Conservation (phyloP, 352 stramenopile species). For the Blastocystis sp. region DNA sequence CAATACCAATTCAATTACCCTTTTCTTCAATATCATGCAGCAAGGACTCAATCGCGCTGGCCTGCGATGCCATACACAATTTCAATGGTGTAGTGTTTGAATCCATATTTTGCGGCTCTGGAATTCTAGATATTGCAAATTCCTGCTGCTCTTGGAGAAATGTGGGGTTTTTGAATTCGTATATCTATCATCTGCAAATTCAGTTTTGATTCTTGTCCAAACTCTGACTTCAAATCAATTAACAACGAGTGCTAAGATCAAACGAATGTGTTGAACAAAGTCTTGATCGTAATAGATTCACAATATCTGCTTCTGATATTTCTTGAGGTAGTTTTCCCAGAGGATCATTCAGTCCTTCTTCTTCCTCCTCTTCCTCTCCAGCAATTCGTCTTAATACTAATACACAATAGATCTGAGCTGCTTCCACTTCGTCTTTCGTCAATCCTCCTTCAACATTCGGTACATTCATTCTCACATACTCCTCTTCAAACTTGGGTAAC, state of each 20-base stretch:
- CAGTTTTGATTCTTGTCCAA: too few species aligned
- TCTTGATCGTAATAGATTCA: not conserved
- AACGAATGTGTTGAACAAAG: not conserved
- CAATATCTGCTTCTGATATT: slow-evolving; percentile 44
- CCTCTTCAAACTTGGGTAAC: not conserved
- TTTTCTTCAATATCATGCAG: slow-evolving; percentile 5
- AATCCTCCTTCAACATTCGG: not conserved
- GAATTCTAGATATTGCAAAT: too few species aligned
- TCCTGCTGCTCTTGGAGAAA: too few species aligned
- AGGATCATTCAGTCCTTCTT: not conserved
- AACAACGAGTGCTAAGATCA: too few species aligned
- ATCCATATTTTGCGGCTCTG: too few species aligned
- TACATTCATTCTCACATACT: slow-evolving; percentile 5
- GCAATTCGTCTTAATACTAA: not conserved
- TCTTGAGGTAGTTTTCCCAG: slow-evolving; percentile 12
- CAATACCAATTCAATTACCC: not conserved
- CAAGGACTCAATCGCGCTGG: slow-evolving; percentile 23
- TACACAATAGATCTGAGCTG: slow-evolving; percentile 36
- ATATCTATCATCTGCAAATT: too few species aligned
- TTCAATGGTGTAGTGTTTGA: not conserved
- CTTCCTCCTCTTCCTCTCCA: not conserved
- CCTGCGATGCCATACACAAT: slow-evolving; percentile 17
- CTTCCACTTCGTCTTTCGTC: slow-evolving; percentile 10
- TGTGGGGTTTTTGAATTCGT: too few species aligned
- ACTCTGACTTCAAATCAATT: too few species aligned